Percentiles rank a stretch among this genome's conserved stretches.
Evolutionary conservation across 768 basidiomycete species (phyloP).

Genomic region (Collybia mongolica): DNA sequence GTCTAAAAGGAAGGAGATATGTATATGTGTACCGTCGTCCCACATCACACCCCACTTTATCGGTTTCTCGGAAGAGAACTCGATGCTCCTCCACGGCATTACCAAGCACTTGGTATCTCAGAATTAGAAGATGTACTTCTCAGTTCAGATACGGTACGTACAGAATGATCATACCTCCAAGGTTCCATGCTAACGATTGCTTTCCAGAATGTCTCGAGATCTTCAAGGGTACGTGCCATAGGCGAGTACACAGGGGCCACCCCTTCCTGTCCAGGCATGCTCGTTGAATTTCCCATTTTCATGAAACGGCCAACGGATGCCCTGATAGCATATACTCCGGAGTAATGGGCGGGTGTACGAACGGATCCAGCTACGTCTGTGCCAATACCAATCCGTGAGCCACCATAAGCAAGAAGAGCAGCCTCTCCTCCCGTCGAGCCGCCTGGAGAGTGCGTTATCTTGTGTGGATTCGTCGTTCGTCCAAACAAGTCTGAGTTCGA

Average conservation of each 20-base stretch:
- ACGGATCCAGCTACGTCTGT: slow-evolving; percentile 73
- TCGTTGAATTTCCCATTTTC: slow-evolving; percentile 41
- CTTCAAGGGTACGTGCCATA: slow-evolving; percentile 59
- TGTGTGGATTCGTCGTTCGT: slow-evolving; percentile 59
- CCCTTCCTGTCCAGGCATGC: slow-evolving; percentile 60
- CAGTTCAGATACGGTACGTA: slow-evolving; percentile 15
- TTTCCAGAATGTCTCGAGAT: slow-evolving; percentile 64
- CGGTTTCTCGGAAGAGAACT: slow-evolving; percentile 22
- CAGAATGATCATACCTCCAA: slow-evolving; percentile 62
- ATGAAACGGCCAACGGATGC: slow-evolving; percentile 47
- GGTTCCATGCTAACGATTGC: slow-evolving; percentile 59
- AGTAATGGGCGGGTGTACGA: slow-evolving; percentile 63
- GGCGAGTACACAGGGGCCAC: slow-evolving; percentile 54
- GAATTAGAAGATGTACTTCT: slow-evolving; percentile 11
- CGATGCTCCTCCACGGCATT: slow-evolving; percentile 37
- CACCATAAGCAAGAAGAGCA: slow-evolving; percentile 59
- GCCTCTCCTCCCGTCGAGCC: slow-evolving; percentile 71
- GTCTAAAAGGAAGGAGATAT: too few species aligned
- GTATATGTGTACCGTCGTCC: slow-evolving; percentile 51
- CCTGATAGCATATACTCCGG: slow-evolving; percentile 60
- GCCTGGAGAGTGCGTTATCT: slow-evolving; percentile 51
- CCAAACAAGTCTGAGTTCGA: slow-evolving; percentile 59
- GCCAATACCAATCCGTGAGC: slow-evolving; percentile 61
- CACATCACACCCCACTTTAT: slow-evolving; percentile 61
- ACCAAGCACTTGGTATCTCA: slow-evolving; percentile 30